Evolutionary conservation across 139 green algal genomes (phyloP), one percentile per base, ranked within the genome.

Genomic region (Edaphochlamys debaryana): DNA sequence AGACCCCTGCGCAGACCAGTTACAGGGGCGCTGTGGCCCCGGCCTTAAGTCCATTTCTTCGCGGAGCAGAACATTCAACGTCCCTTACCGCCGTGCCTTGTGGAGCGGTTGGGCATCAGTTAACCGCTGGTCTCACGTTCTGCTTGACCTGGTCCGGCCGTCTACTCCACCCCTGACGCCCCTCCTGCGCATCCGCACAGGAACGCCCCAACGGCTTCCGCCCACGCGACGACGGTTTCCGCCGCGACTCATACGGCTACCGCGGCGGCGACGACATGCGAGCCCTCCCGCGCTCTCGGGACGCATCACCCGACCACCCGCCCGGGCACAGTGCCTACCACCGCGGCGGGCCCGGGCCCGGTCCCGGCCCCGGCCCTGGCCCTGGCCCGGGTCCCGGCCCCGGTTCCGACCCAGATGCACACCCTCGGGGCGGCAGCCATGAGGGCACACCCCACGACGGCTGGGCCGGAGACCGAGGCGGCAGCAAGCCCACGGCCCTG

Each of bases 391-490:
- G 8, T 63, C 22, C 4, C 17, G 22, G 54, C 4, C 22, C 22
- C 7, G 54, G 30, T 7, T 4, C 23, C 23, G 54, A 63, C 23
- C 54, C 17, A 7, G 17, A 63, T 30, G 22, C 27, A 5, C 62
- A 17, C 23, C 62, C n/a, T n/a, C n/a, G n/a, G n/a, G n/a, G n/a
- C n/a, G n/a, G n/a, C 23, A 84, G 78, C 50, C 78, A 66, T 30
- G 78, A 84, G 50, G 78, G 78, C 48, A 84, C 78, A 9, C 78
- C 78, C 17, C 29, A 68, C 41, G 78, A 84, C 36, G 37, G 20
- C 36, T 76, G 78, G 78, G 78, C 22, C 9, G 34, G 37, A 0
- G 34, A 81, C 34, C 60, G 74, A n/a, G 19, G 23, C 54, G 23
- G 29, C 62, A 36, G 40, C 74, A 80, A 70, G 56, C 37, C 70